Conservation (phyloP, 2,329 filamentous ascomycete genomes). For the Penicillium thymicola region DNA sequence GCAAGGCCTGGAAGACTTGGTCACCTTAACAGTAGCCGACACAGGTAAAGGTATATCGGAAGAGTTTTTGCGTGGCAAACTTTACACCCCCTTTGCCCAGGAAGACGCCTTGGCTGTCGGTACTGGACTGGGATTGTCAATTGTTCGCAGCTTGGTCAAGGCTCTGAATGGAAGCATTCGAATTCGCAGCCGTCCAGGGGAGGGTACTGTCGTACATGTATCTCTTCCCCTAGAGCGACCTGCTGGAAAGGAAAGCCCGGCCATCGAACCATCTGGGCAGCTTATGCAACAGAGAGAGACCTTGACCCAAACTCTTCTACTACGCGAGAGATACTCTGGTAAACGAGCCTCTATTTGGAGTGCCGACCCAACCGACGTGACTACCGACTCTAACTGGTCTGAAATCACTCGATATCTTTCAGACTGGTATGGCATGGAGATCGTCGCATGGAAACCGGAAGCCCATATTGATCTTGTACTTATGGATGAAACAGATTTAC, state of each 20-base stretch:
- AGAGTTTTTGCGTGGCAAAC: slow-evolving; percentile 57
- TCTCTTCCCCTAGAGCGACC: slow-evolving; percentile 43
- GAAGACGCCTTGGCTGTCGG: slow-evolving; percentile 56
- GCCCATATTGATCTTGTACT: slow-evolving; percentile 35
- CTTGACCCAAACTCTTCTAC: slow-evolving; percentile 20
- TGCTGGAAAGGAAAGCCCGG: slow-evolving; percentile 25
- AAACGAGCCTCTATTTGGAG: slow-evolving; percentile 32
- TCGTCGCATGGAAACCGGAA: slow-evolving; percentile 30
- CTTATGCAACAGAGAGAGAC: slow-evolving; percentile 23
- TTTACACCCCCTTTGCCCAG: slow-evolving; percentile 59
- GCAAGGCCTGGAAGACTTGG: slow-evolving; percentile 33
- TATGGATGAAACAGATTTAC: slow-evolving; percentile 32
- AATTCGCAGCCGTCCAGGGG: slow-evolving; percentile 52
- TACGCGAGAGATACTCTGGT: slow-evolving; percentile 27
- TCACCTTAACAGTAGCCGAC: slow-evolving; percentile 54
- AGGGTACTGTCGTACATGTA: slow-evolving; percentile 56
- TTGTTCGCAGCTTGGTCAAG: slow-evolving; percentile 61
- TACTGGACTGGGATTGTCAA: slow-evolving; percentile 57
- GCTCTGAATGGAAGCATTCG: slow-evolving; percentile 59
- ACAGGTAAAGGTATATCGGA: slow-evolving; percentile 64
- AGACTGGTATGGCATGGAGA: slow-evolving; percentile 37
- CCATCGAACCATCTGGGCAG: slow-evolving; percentile 17
- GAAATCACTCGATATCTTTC: slow-evolving; percentile 32
- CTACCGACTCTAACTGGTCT: slow-evolving; percentile 24
- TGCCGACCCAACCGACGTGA: slow-evolving; percentile 17